Base-by-base conservation (phyloP, 768 basidiomycete genomes). In the Termitomyces sp. region DNA sequence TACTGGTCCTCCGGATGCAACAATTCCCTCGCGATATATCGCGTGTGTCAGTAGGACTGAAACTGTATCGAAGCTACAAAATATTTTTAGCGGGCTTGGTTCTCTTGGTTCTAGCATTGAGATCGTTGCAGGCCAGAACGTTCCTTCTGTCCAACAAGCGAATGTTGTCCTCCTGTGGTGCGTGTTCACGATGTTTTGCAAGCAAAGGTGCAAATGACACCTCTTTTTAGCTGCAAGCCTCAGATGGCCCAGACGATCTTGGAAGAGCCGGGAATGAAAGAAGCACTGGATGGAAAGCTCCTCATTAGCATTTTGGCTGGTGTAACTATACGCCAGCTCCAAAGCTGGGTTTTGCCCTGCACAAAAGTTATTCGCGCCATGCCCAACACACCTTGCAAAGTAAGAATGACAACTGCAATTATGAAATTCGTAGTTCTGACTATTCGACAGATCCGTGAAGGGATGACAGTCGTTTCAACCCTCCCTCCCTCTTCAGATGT, bases 271-370 rank as follows among this genome's bases (percentile, higher is more conserved):
- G 94, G 94, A 20, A 87, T 98, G 73, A 75, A 77, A 51, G 88
- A 92, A 55, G 94, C 93, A 2, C 75, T 99, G 55, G 84, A 85
- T 30, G 88, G 90, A 47, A 98, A 98, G 73, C 83, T 98, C 1
- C 77, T 99, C 59, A 91, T 98, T 71, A 98, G 95, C 67, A 97
- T 98, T 69, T 86, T 98, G 33, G 95, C 97, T n/a, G 97, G 97
- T 63, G 89, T 97, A 5, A 98, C 90, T 30, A 89, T 98, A 62
- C 61, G 77, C 35, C 95, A 98, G 70, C 76, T 98, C 38, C 73
- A 78, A 46, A 78, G 72, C 6, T 90, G 88, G 89, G 90, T 94
- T 33, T 75, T 76, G 26, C 79, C 87, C 2, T 79, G 78, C n/a
- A 93, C 92, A 44, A 86, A 83, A 64, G 89, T 98, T 59, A 86